Base-by-base conservation (phyloP, 768 basidiomycete species). In the Brasilioporus rufonigricans region DNA sequence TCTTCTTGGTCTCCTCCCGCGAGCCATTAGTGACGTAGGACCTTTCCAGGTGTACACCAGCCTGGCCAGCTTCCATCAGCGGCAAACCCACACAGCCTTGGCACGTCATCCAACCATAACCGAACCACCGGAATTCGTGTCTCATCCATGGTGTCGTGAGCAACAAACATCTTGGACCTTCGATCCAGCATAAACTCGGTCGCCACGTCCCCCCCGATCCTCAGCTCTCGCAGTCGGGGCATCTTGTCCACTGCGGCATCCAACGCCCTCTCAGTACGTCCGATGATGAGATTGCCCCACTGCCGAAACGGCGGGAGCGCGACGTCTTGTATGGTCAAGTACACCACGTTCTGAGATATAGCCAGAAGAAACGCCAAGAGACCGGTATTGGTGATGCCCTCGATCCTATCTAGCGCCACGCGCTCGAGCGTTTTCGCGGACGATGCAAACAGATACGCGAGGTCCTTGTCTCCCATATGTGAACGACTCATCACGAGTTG, bases 141-240 rank as follows among this genome's bases (percentile, higher is more conserved):
- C 44, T 24, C 50, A 18, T 46, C 52, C 14, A 24, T 33, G 2
- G n/a, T 9, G 1, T 36, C 27, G 3, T 19, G 19, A 7, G 48
- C 61, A 16, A 58, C 23, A 23, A 66, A 65, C 51, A 48, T 53
- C 51, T 48, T 66, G 11, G 61, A 56, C 48, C 62, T 47, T 12
- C 64, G 52, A 46, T 59, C 61, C 5, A 66, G 35, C 64, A 65
- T 66, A 11, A 64, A 56, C 43, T 65, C 64, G 31, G 59, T 66
- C 40, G 64, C 64, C 10, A 64, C 59, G 38, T 65, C 64, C 5
- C 64, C 64, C 7, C 64, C 14, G 26, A 65, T 61, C 41, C 55
- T 38, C 2, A 66, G 45, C 32, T 64, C 59, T 8, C 46, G 31
- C 21, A 66, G 29, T 24, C 53, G 48, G 2, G 44, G 44, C 62